Base-by-base conservation (phyloP, 148 eudicot species). In the Vaccinium myrtillus region DNA sequence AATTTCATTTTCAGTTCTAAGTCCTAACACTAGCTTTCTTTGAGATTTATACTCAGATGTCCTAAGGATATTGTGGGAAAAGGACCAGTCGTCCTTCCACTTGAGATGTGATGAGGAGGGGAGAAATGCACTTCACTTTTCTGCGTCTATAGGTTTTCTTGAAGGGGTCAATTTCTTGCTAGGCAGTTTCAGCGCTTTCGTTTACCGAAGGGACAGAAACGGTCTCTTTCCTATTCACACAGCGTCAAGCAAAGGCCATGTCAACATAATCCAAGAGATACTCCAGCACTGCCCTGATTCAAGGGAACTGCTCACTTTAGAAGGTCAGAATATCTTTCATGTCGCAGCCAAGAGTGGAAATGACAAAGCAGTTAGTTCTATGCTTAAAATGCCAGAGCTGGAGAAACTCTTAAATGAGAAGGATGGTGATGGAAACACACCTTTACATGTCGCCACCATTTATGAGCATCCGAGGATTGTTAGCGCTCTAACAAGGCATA, bases 371-470 rank as follows among this genome's bases (percentile, higher is more conserved):
- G 58, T 88, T 11, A 53, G 46, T 8, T 67, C 8, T 46, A 77
- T 88, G 75, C 83, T 84, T 14, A 54, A 75, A 77, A 84, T 76
- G 80, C 70, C 83, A 21, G 86, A 81, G 69, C 85, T 88, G 12
- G 77, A 50, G 36, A 61, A 67, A 13, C 53, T 86, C 48, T 11
- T 84, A 16, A 86, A 86, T 15, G 88, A 86, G 50, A 88, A 46
- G 79, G 90, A 88, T 77, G 61, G 15, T 18, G 77, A 71, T 6
- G 90, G 90, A 21, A 88, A 88, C 80, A 84, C 90, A 9, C 87
- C 90, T 30, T 71, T 88, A 51, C 90, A 88, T 48, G 19, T 84
- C 50, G 88, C 88, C 46, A 81, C 88, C 51, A 77, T 83, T 56
- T 65, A 46, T 50, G 75, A 55, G 19, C 78, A 83, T 86, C 79